Percentiles rank a stretch among this genome's conserved stretches.
Evolutionary conservation across 805 yeast genomes (phyloP).

Genomic region (Metschnikowia sp.): DNA sequence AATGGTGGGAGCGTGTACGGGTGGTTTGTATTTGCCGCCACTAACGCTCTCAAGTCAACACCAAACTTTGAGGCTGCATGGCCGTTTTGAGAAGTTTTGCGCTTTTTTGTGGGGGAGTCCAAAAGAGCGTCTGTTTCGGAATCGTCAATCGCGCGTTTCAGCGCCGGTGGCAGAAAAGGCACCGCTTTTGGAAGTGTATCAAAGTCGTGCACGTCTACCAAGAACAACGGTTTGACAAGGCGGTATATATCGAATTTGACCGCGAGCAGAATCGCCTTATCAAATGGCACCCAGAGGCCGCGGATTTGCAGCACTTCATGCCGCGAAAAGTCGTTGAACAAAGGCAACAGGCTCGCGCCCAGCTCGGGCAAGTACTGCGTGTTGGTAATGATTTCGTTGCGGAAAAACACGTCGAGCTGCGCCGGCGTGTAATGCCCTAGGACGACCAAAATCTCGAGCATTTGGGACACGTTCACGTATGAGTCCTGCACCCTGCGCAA

Average conservation of each 20-base stretch:
- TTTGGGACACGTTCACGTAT: constrained; percentile 36
- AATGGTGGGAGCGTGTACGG: constrained; percentile 50
- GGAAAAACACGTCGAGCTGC: constrained; percentile 29
- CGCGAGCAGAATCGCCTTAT: constrained; percentile 39
- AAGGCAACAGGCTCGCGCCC: constrained; percentile 15
- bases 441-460: constrained; percentile 31
- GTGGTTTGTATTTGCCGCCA: constrained; percentile 35
- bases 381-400: constrained; percentile 32
- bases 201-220: constrained; percentile 44
- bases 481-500: constrained; percentile 43
- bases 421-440: constrained; percentile 24
- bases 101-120: constrained; percentile 40
- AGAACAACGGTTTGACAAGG: constrained; percentile 32
- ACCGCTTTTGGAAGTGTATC: constrained; percentile 31
- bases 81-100: constrained; percentile 13
- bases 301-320: constrained; percentile 26
- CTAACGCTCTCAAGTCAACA: constrained; percentile 2
- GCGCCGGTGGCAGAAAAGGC: not conserved
- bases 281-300: constrained; percentile 45
- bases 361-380: constrained; percentile 29
- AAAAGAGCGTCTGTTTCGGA: constrained; percentile 22
- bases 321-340: constrained; percentile 27
- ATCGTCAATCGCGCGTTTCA: not conserved
- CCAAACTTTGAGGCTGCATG: not conserved
- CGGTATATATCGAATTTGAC: constrained; percentile 39